These are phyloP conservation scores for Hygrophorus russula DNA, from an alignment of 768 basidiomycete genomes.

Conservation along the genomic window DNA sequence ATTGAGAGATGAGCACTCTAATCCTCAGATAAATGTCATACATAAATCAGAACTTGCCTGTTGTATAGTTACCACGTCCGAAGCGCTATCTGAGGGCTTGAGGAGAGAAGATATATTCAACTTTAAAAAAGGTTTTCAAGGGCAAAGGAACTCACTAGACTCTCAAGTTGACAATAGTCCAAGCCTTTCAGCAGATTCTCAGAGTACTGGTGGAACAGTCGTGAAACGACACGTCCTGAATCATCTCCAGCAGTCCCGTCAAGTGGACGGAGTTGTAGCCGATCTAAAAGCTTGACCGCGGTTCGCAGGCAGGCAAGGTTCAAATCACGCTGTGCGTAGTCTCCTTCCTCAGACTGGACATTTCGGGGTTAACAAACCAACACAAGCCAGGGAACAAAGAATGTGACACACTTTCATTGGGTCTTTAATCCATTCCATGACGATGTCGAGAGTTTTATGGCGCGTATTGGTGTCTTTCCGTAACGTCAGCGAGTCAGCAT, in stretches of 20 bases:
- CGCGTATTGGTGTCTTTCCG: slow-evolving; percentile 59
- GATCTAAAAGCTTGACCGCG: slow-evolving; percentile 63
- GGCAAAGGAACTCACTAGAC: slow-evolving; percentile 20
- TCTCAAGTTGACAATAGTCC: slow-evolving; percentile 38
- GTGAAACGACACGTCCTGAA: slow-evolving; percentile 54
- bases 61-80: slow-evolving; percentile 36
- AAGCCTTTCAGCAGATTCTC: slow-evolving; percentile 51
- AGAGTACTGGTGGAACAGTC: slow-evolving; percentile 74
- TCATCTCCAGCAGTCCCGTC: slow-evolving; percentile 51
- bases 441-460: slow-evolving; percentile 60
- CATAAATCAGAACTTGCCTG: slow-evolving; percentile 21
- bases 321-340: slow-evolving; percentile 45
- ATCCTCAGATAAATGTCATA: neutral
- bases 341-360: slow-evolving; percentile 24
- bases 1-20: neutral
- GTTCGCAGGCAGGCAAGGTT: slow-evolving; percentile 69
- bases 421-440: slow-evolving; percentile 73
- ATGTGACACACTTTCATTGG: slow-evolving; percentile 31
- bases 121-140: neutral
- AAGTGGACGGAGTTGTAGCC: slow-evolving; percentile 51
- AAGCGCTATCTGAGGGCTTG: slow-evolving; percentile 37
- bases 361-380: neutral
- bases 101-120: slow-evolving; percentile 3
- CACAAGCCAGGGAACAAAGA: neutral
- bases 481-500: slow-evolving; percentile 46